Percentiles rank a stretch among this genome's conserved stretches.
phyloP scores from a whole-genome alignment of 1,139 yeast species.

The Kodamaea arcana region DNA sequence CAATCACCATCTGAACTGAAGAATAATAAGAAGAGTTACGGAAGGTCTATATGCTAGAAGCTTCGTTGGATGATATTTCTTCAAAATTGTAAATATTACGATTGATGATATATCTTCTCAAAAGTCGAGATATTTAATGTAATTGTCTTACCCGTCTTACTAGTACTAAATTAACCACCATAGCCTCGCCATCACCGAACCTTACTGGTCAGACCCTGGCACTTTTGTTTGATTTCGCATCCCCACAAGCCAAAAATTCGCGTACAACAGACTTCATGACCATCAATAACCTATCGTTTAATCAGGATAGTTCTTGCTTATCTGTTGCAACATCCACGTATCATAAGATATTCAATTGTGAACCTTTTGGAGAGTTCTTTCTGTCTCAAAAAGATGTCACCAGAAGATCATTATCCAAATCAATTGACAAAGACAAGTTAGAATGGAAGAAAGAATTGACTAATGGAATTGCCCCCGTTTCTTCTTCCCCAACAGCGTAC shows the following conservation, averaged over 20 bases:
- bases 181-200: no score
- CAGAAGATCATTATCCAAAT: conserved; percentile 3
- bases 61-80: no score
- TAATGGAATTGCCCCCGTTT: neutral
- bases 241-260: neutral
- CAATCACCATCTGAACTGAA: no score
- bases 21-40: no score
- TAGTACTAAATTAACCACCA: no score
- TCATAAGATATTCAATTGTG: conserved; percentile 42
- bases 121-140: no score
- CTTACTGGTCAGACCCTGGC: no score
- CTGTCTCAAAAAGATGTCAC: conserved; percentile 14
- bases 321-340: conserved; percentile 32
- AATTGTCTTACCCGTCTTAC: no score
- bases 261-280: neutral
- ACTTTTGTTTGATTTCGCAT: no score
- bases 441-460: conserved; percentile 1
- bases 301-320: conserved; percentile 42
- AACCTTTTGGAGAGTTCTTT: conserved; percentile 47
- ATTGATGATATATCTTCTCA: no score
- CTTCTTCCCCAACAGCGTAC: conserved; percentile 24
- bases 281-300: conserved; percentile 41
- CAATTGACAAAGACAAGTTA: conserved; percentile 4
- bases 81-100: no score
- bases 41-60: no score